Evolutionary conservation across 1,139 yeast species (phyloP), one percentile per base, ranked within the genome.

Genomic region (Blastobotrys indianensis): DNA sequence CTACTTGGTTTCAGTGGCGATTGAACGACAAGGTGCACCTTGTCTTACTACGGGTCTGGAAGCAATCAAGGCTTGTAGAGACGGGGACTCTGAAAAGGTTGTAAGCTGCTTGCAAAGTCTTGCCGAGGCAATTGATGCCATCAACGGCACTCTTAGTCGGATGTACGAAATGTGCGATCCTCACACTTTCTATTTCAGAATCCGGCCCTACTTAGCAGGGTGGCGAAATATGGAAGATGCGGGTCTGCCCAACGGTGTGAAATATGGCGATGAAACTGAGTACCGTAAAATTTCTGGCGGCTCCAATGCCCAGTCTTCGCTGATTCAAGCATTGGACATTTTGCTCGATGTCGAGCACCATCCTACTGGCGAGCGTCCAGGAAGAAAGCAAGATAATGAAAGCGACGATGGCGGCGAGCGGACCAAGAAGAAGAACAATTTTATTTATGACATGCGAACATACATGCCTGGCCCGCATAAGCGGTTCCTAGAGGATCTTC

Each of bases 161-260:
- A 85, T 90, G 94, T 90, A 85, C 61, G 95, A 88, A 55, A 84
- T 84, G 85, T 87, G 97, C 63, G 96, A 88, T 61, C 97, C 97
- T 1, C 94, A 87, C 62, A 81, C 83, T 1, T 90, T 90, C 61
- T 90, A 86, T 63, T 85, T 77, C 67, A 76, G 94, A 53, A 76
- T 90, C 46, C 75, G 97, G 58, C 97, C 97, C 0, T 90, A 77
- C 59, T 69, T 90, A 50, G 96, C 97, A 0, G 97, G 97, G 1
- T 90, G 97, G 95, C 81, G 82, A 62, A 85, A 86, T 59, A 88
- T 90, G 97, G 79, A 77, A 15, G 90, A 80, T 51, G 88, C 84
- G 1, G 97, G 97, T 0, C 72, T 90, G 48, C 82, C 87, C 42
- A 65, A 79, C 48, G 97, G 97, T 1, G 81, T 88, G 1, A 67